Evolutionary conservation across 169 alveolate species (phyloP), one percentile per base, ranked within the genome.

Genomic region (Cryptosporidium sp.): DNA sequence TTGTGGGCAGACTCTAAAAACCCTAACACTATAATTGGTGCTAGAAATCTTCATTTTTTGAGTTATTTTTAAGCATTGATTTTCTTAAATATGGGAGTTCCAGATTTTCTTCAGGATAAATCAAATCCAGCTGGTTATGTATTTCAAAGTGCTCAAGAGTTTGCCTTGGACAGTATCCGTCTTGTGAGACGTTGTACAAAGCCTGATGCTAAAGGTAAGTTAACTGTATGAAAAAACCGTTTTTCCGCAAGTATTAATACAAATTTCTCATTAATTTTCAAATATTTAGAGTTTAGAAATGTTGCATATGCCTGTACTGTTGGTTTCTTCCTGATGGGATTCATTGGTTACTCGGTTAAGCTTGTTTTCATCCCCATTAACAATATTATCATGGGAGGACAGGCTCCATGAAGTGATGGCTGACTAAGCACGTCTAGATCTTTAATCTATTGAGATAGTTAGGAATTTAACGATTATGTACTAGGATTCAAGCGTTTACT

Each of bases 281-380:
- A 56, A 58, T 14, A 37, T 56, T 65, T 71, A 95, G 97, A 95
- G 86, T 97, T 96, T 92, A 93, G 94, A 93, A 96, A 95, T 92
- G 96, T 96, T 39, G 96, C 97, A 58, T 91, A 93, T 84, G 99
- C 99, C 23, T 97, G 99, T 84, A 95, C 98, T 31, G 93, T 97
- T 67, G 99, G 99, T 39, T 97, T 97, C 86, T 95, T 96, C 70
- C 96, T 96, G 53, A 97, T 97, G 98, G 99, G 99, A 68, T 94
- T 96, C 80, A 97, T 97, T 84, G 99, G 99, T 39, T 97, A 97
- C 91, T 93, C 96, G 65, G 97, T 97, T 39, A 97, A 97, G 93
- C 95, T 97, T 44, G 95, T 97, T 37, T 97, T 97, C 93, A 97
- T 97, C 61, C 99, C 99, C 44, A 97, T 97, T 84, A 97, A 97